Percentiles rank a stretch among this genome's conserved stretches.
Conservation (phyloP, 1,284 basidiomycete genomes). For the Volvariella volvacea region DNA sequence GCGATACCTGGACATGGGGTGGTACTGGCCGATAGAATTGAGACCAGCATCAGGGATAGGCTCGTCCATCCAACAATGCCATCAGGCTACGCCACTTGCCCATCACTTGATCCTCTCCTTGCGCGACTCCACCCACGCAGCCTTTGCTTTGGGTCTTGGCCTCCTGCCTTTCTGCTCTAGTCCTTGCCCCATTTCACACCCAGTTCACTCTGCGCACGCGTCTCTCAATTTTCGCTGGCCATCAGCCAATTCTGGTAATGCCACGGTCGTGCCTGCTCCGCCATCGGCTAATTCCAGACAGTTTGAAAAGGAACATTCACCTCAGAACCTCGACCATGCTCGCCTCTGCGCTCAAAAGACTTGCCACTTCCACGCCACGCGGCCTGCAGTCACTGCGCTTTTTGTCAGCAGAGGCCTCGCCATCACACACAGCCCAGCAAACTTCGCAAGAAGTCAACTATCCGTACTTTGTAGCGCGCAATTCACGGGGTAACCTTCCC, state of each 20-base stretch:
- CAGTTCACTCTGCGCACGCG: too few species aligned
- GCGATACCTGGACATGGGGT: background rate
- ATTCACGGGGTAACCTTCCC: constrained; percentile 56
- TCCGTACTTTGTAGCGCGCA: constrained; percentile 59
- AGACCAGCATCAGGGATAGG: too few species aligned
- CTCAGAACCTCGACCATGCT: background rate
- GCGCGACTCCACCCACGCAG: background rate
- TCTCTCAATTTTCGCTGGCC: too few species aligned
- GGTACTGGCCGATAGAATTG: too few species aligned
- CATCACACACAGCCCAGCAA: constrained; percentile 4
- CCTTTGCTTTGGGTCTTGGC: background rate
- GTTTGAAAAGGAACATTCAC: background rate
- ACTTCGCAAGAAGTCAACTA: constrained; percentile 14
- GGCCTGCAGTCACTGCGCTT: background rate
- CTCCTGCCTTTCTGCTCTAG: too few species aligned
- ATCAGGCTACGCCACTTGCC: background rate
- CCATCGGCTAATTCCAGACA: too few species aligned
- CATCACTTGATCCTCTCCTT: background rate
- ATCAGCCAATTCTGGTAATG: too few species aligned
- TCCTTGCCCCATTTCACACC: too few species aligned
- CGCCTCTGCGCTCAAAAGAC: background rate
- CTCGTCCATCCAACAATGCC: too few species aligned
- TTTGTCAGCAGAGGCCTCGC: constrained; percentile 3
- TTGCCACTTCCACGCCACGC: constrained; percentile 2
- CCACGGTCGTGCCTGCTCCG: too few species aligned